Conservation (phyloP, 1,284 basidiomycete genomes). For the Boletus hoseneyae region DNA sequence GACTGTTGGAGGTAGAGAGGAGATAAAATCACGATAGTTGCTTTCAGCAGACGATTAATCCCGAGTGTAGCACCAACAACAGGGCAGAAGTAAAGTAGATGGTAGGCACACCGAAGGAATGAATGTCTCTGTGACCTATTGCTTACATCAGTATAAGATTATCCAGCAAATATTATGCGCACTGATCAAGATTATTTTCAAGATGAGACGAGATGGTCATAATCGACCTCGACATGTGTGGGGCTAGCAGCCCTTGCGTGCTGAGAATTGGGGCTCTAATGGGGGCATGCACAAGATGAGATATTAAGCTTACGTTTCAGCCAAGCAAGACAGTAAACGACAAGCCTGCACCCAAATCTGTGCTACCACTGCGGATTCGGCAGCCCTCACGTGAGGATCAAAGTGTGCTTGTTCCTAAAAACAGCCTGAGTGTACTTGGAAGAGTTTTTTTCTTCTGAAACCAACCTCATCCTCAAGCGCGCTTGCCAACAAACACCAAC, state of each 20-base stretch:
- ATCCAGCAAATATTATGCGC: constrained; percentile 26
- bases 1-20: constrained; percentile 45
- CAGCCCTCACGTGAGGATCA: constrained; percentile 47
- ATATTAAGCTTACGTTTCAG: constrained; percentile 42
- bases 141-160: constrained; percentile 2
- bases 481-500: constrained; percentile 52
- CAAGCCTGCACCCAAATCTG: constrained; percentile 54
- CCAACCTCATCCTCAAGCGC: constrained; percentile 51
- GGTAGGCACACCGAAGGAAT: constrained; percentile 44
- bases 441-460: constrained; percentile 6
- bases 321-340: constrained; percentile 45
- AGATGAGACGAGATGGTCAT: constrained; percentile 55
- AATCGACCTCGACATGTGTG: constrained; percentile 48
- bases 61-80: constrained; percentile 48
- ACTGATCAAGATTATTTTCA: constrained; percentile 54
- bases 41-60: constrained; percentile 54
- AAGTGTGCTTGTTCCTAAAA: constrained; percentile 46
- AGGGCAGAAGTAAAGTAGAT: constrained; percentile 44
- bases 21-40: constrained; percentile 49
- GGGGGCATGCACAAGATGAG: constrained; percentile 1
- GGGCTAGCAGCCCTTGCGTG: constrained; percentile 46
- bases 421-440: constrained; percentile 6
- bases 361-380: constrained; percentile 55
- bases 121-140: constrained; percentile 42
- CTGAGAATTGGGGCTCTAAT: constrained; percentile 37